Conservation (phyloP, 768 basidiomycete species). For the Termitomyces eurrhizus region DNA sequence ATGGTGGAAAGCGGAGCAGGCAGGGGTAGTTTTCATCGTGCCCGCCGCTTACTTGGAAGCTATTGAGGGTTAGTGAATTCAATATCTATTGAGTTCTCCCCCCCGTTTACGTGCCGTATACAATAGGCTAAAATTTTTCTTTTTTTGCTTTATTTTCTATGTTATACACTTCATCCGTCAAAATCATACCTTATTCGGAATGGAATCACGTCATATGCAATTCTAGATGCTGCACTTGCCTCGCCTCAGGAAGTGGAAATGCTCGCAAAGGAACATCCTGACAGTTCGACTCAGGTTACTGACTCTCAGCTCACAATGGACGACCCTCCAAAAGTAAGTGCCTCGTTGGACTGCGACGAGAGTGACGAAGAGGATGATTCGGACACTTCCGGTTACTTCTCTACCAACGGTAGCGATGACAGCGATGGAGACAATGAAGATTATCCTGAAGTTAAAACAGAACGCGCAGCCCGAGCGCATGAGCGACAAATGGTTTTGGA, state of each 20-base stretch:
- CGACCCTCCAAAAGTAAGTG: not conserved
- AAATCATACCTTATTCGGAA: conserved; percentile 29
- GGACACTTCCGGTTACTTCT: conserved; percentile 29
- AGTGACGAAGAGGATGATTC: conserved; percentile 30
- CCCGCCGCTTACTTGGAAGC: conserved; percentile 90
- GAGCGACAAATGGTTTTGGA: conserved; percentile 84
- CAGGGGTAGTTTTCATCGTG: conserved; percentile 83
- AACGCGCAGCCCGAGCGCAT: conserved; percentile 57
- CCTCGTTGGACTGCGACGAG: conserved; percentile 11
- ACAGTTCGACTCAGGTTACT: conserved; percentile 1
- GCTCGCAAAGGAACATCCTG: not conserved
- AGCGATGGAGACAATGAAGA: conserved; percentile 25
- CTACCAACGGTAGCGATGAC: conserved; percentile 32
- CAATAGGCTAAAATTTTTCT: conserved; percentile 77
- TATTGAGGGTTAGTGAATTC: conserved; percentile 82
- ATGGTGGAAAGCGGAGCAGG: conserved; percentile 96
- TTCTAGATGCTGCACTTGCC: conserved; percentile 6
- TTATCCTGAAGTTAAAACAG: conserved; percentile 42
- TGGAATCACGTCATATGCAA: conserved; percentile 19
- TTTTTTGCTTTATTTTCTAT: conserved; percentile 52
- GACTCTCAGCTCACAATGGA: not conserved
- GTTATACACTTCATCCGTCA: conserved; percentile 27
- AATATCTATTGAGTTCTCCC: conserved; percentile 48
- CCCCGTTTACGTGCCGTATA: conserved; percentile 54
- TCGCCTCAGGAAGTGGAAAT: not conserved